Evolutionary conservation across 495 filamentous ascomycete species (phyloP), one percentile per base, ranked within the genome.

Genomic region (Talaromyces stipitatus): DNA sequence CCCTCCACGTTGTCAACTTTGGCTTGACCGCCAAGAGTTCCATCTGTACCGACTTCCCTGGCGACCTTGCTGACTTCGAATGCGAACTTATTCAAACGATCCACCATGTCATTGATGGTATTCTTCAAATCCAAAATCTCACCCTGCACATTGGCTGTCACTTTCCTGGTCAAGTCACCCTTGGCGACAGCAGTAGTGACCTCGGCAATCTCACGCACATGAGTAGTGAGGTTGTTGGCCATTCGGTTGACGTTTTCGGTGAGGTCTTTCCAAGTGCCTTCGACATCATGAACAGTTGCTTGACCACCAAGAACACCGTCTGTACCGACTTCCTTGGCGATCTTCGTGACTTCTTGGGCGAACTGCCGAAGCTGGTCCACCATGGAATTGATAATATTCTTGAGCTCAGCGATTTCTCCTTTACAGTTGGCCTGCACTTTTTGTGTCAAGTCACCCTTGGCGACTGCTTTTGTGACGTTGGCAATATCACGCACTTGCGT

Each of bases 81-180:
- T 20, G 94, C 94, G 61, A 99, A 99, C 1, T 91, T 96, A 59
- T 95, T 90, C 6, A 99, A 82, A 60, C 91, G 85, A 70, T 99
- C 95, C 65, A 99, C 94, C 94, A 99, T 99, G 70, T 90, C 90
- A 66, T 99, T 99, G 72, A 99, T 99, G 1, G 94, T 99, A 64
- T 89, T 89, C 77, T 99, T 99, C 41, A 99, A 77, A 65, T 89
- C 87, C 46, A 96, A 72, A 61, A 99, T 99, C 70, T 99, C 94
- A 62, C 94, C 94, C 65, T 95, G 87, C 41, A 95, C 95, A 62
- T 97, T 91, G 54, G 95, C 95, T 9, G 88, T 88, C 62, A 99
- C 95, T 75, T 97, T 97, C 72, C 92, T 89, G 61, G 88, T 95
- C 60, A 99, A 74, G 68, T 99, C 94, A 60, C 94, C 94, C 64